phyloP scores from a whole-genome alignment of 306 rosid genomes.

The Quercus aquifolioides region DNA sequence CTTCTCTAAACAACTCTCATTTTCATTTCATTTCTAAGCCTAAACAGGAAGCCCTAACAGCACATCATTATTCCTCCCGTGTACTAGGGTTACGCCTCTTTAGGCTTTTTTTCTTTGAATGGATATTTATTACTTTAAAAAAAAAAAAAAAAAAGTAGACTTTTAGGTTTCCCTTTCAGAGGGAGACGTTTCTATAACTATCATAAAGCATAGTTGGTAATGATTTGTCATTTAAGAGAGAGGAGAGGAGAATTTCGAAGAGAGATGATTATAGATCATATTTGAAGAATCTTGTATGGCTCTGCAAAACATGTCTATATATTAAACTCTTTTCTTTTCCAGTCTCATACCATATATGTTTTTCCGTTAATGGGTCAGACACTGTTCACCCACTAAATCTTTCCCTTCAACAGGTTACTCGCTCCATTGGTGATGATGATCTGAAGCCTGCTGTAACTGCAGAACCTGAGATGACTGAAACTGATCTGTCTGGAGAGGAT shows the following conservation, averaged over 20 bases:
- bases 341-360: not conserved
- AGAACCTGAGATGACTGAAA: constrained; percentile 85
- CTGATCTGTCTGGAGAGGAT: constrained; percentile 56
- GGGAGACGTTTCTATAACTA: not conserved
- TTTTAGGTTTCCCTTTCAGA: not conserved
- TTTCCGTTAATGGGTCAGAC: not conserved
- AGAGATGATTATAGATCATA: not conserved
- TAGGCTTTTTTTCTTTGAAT: not conserved
- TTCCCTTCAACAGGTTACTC: constrained; percentile 63
- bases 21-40: too few relatives aligned
- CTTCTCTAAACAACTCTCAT: too few relatives aligned
- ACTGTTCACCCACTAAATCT: not conserved
- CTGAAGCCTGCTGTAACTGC: constrained; percentile 95
- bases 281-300: not conserved
- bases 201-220: not conserved
- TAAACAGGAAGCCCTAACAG: too few relatives aligned
- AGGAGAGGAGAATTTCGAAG: not conserved
- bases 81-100: too few relatives aligned
- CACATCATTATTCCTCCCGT: too few relatives aligned
- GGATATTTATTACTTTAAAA: too few relatives aligned
- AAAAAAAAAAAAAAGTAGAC: not conserved
- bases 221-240: not conserved
- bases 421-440: constrained; percentile 93
- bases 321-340: not conserved
- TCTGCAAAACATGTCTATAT: not conserved